Evolutionary conservation across 2,329 filamentous ascomycete species (phyloP).

Genomic region (Microdochium nivale): DNA sequence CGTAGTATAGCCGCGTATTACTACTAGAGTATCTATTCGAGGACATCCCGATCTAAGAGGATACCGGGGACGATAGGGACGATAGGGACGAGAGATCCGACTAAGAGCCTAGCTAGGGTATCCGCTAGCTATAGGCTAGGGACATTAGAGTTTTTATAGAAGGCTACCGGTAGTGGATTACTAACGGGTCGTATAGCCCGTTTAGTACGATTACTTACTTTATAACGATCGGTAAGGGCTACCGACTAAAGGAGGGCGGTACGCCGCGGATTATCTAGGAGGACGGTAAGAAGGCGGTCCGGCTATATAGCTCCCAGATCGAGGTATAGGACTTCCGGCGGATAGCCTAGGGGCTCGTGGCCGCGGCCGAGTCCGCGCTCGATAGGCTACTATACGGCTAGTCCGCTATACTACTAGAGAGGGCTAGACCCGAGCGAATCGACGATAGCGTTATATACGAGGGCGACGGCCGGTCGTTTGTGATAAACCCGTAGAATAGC

Average conservation of each 20-base stretch:
- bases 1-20: not conserved
- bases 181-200: not conserved
- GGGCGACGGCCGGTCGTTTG: not conserved
- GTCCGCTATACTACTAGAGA: not conserved
- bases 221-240: not conserved
- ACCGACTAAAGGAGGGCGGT: not conserved
- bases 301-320: not conserved
- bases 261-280: slow-evolving; percentile 1
- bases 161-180: not conserved
- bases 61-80: not conserved
- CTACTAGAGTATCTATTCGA: not conserved
- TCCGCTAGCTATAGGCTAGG: not conserved
- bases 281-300: not conserved
- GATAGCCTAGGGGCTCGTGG: not conserved
- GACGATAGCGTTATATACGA: slow-evolving; percentile 1
- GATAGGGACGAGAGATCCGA: too few relatives aligned
- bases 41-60: not conserved
- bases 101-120: not conserved
- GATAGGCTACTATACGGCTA: not conserved
- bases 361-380: not conserved
- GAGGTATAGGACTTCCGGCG: not conserved
- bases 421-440: not conserved
- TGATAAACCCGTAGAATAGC: not conserved
- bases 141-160: not conserved
- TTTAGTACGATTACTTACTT: slow-evolving; percentile 1